Evolutionary conservation across 1,284 basidiomycete species (phyloP).

Genomic region (Papiliotrema flavescens): DNA sequence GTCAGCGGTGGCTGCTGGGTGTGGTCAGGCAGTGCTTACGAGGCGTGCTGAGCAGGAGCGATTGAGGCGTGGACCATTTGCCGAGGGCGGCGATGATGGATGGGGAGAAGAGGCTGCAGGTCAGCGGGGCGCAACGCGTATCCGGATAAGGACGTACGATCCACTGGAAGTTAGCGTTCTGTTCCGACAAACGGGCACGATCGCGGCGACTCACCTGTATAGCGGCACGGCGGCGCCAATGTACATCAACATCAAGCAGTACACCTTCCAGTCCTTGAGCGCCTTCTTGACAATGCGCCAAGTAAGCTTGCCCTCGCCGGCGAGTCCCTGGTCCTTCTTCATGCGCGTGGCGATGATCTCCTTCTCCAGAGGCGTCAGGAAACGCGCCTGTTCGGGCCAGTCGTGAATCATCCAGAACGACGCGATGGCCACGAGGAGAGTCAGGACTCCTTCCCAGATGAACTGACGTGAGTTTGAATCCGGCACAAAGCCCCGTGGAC

Average conservation of each 20-base stretch:
- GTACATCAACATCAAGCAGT: slow-evolving; percentile 44
- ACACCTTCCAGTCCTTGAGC: slow-evolving; percentile 44
- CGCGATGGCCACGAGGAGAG: slow-evolving; percentile 39
- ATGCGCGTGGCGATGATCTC: slow-evolving; percentile 46
- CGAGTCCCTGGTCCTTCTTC: slow-evolving; percentile 45
- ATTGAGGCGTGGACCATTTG: slow-evolving; percentile 43
- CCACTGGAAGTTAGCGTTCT: slow-evolving; percentile 11
- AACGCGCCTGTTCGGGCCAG: slow-evolving; percentile 49
- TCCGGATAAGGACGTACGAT: slow-evolving; percentile 15
- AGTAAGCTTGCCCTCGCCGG: slow-evolving; percentile 38
- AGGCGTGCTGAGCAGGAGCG: slow-evolving; percentile 48
- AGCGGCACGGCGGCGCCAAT: slow-evolving; percentile 47
- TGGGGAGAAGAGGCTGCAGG: slow-evolving; percentile 45
- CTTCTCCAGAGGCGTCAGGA: slow-evolving; percentile 48
- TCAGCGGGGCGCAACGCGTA: not conserved
- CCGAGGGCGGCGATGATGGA: slow-evolving; percentile 50
- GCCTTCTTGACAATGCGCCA: slow-evolving; percentile 36
- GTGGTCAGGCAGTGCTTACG: slow-evolving; percentile 23
- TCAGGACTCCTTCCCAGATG: slow-evolving; percentile 51
- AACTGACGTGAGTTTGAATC: slow-evolving; percentile 22
- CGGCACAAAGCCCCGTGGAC: slow-evolving; percentile 2
- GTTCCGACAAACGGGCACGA: not conserved
- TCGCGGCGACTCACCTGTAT: slow-evolving; percentile 33
- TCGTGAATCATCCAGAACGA: slow-evolving; percentile 50
- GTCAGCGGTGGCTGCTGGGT: slow-evolving; percentile 14